phyloP scores from a whole-genome alignment of 116 monocot species.

The Zostera marina region DNA sequence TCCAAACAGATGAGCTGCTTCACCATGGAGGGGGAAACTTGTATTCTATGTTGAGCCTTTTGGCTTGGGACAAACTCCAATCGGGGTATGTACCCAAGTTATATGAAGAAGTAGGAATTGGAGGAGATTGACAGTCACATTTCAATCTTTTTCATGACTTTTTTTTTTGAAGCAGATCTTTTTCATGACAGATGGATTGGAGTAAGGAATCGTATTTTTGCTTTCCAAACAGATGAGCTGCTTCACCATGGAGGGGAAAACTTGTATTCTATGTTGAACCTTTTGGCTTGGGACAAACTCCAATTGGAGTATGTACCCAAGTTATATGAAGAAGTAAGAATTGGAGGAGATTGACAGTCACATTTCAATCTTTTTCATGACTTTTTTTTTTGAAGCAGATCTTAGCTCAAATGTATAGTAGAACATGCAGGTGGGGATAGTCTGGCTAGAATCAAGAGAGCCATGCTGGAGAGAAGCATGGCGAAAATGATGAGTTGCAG shows the following conservation, averaged over 20 bases:
- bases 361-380: no score
- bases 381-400: no score
- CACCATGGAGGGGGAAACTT: constrained; percentile 27
- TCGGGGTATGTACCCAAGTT: neutral
- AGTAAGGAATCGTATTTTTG: constrained; percentile 28
- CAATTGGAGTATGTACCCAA: neutral
- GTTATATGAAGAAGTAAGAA: neutral
- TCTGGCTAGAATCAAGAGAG: constrained; percentile 37
- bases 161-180: no score
- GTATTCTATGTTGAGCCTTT: constrained; percentile 8
- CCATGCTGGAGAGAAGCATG: constrained; percentile 40
- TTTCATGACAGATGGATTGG: constrained; percentile 70
- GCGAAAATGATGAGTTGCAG: constrained; percentile 36
- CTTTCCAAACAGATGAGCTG: constrained; percentile 27
- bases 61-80: constrained; percentile 3
- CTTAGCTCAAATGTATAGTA: constrained; percentile 37
- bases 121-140: no score
- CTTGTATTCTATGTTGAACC: constrained; percentile 7
- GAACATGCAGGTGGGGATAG: constrained; percentile 70
- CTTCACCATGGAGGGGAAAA: constrained; percentile 33
- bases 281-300: constrained; percentile 4
- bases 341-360: neutral
- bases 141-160: no score
- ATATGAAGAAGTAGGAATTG: neutral
- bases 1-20: constrained; percentile 27